Evolutionary conservation across 495 filamentous ascomycete genomes (phyloP), one percentile per base, ranked within the genome.

Genomic region (Daldinia grandis): DNA sequence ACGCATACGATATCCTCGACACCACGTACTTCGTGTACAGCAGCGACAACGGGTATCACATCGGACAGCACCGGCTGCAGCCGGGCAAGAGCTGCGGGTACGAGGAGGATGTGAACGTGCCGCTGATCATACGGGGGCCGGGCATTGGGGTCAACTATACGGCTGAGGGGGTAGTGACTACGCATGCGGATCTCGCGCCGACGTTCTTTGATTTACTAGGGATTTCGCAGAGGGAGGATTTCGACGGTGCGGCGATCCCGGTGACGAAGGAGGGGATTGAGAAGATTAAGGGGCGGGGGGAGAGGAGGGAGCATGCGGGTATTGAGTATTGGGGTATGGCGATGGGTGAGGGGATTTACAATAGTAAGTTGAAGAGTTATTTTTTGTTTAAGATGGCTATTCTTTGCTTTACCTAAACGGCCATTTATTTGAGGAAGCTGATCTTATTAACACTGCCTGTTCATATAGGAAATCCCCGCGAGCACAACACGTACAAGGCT

Each of bases 31-130:
- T 92, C 33, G 83, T 91, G 60, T 91, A 88, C 73, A 88, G 87
- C 5, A 87, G 86, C 5, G 90, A 92, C 69, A 91, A 92, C 68
- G 90, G 90, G 0, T 92, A 87, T 74, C 88, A 91, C 71, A 88
- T 92, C 67, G 87, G 88, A 3, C 88, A 92, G 66, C 89, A 92
- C 69, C 84, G 90, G 1, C 69, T 91, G 2, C 86, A 85, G 27
- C 88, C 90, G 2, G 90, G 90, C 0, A 92, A 92, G 76, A 82
- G 84, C 17, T 89, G 87, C 60, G 87, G 87, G 0, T 91, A 85
- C 66, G 88, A 91, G 68, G 87, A 90, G 69, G 90, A 92, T 74
- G 88, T 91, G 63, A 87, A 89, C 7, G 84, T 92, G 1, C 89
- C 90, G 0, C 78, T 91, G 9, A 78, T 87, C 31, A 81, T 90